phyloP scores from a whole-genome alignment of 169 alveolate species.

The Plasmodium vinckei region DNA sequence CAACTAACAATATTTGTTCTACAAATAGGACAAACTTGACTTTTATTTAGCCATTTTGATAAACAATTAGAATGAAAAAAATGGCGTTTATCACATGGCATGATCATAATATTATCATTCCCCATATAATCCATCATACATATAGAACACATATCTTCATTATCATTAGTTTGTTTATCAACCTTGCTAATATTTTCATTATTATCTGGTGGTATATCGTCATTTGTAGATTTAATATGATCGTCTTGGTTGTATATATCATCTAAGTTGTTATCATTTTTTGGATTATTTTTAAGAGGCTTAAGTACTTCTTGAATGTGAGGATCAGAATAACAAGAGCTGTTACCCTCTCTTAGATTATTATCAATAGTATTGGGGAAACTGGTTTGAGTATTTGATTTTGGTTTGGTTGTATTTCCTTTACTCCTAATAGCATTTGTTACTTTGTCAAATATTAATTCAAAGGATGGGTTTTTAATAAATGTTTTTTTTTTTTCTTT shows the following conservation, averaged over 20 bases:
- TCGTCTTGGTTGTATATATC: background rate
- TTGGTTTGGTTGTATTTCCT: conserved; percentile 2
- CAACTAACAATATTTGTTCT: conserved; percentile 79
- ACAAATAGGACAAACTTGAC: conserved; percentile 86
- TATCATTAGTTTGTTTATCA: conserved; percentile 6
- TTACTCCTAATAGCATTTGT: conserved; percentile 30
- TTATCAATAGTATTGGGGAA: background rate
- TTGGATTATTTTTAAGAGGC: conserved; percentile 12
- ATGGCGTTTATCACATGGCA: conserved; percentile 87
- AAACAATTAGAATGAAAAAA: conserved; percentile 83
- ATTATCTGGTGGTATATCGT: conserved; percentile 35
- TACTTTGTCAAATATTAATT: conserved; percentile 52
- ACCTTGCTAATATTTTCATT: conserved; percentile 61
- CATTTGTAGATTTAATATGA: background rate
- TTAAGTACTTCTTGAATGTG: conserved; percentile 16
- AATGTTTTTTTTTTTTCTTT: conserved; percentile 12
- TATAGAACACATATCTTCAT: conserved; percentile 53
- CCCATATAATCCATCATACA: conserved; percentile 74
- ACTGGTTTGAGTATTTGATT: background rate
- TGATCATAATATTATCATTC: conserved; percentile 78
- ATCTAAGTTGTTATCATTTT: background rate
- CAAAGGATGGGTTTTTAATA: conserved; percentile 68
- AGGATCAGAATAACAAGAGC: background rate
- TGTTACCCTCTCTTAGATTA: background rate
- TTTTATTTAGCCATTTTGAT: conserved; percentile 81